Base-by-base conservation (phyloP, 1,284 basidiomycete species). In the Ceratobasidium sp. region DNA sequence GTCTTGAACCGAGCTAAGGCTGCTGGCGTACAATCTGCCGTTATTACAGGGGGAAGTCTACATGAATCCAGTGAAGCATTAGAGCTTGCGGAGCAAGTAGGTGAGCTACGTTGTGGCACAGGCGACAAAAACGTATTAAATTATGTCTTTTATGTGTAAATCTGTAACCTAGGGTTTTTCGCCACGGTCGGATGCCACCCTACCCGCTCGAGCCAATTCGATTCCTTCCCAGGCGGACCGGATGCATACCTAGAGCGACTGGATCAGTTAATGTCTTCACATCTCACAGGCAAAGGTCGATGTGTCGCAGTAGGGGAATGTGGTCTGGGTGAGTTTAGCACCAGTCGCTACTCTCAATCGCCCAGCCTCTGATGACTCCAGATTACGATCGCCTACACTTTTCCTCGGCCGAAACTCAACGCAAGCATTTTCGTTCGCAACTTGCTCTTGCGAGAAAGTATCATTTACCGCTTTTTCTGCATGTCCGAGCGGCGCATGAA, bases 181-280 rank as follows among this genome's bases (percentile, higher is more conserved):
- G 90, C 91, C 9, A 97, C 95, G 0, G 91, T 93, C 0, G 96
- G 96, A 23, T 94, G 94, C 81, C 96, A 97, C 85, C 96, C 96
- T 0, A 97, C 95, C 7, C 92, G 94, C n/a, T 91, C 93, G 0
- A 85, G 83, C 4, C 93, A 97, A 83, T 94, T 97, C 81, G 92
- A 94, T 51, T 85, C 87, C 67, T 89, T 90, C 83, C 85, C 86
- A 0, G 89, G 86, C 7, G 93, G 94, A 0, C 89, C 90, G 0
- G 88, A 89, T 0, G 91, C 86, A 2, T 97, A 96, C 83, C 84
- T 96, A 7, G 80, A 85, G 15, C 90, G 88, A 13, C 85, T 96
- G 26, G 90, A 91, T 79, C 83, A 86, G 15, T 82, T 95, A 1
- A 89, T 95, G 28, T 84, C 83, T 20, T 81, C 84, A n/a, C 89